Percentiles rank a stretch among this genome's conserved stretches.
Evolutionary conservation across 202 grass and related monocot genomes (phyloP).

Genomic region (Thinopyrum obtusiflorum): DNA sequence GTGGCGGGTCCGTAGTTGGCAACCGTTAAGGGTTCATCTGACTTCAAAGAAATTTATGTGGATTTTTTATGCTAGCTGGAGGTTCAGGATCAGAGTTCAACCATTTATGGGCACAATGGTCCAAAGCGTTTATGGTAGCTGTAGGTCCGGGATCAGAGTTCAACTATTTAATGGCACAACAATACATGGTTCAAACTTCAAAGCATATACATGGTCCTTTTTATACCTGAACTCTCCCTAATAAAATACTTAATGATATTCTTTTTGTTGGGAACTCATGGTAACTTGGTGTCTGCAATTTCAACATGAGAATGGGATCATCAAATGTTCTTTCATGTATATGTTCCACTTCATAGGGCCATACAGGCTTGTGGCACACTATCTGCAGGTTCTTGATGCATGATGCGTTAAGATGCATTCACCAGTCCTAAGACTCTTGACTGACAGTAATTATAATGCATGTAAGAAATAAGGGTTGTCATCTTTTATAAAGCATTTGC

Average conservation of each 20-base stretch:
- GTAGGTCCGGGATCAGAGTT: constrained; percentile 9
- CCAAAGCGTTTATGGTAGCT: not conserved
- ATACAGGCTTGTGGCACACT: not conserved
- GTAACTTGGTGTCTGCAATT: not conserved
- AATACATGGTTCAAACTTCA: constrained; percentile 14
- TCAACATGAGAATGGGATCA: not conserved
- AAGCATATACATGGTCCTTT: not conserved
- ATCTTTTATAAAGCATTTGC: constrained; percentile 1
- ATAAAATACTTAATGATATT: not conserved
- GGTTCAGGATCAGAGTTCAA: not conserved
- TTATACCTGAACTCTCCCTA: not conserved
- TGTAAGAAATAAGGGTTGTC: not conserved
- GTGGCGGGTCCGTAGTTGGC: not conserved
- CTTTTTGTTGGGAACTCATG: not conserved
- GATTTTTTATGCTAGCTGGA: not conserved
- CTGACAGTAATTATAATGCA: not conserved
- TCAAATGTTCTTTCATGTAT: not conserved
- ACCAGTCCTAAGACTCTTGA: not conserved
- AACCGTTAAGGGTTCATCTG: not conserved
- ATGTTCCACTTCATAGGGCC: not conserved
- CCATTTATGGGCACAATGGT: not conserved
- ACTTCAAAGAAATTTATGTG: not conserved
- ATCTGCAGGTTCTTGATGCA: not conserved
- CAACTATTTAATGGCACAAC: not conserved
- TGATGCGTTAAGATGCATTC: not conserved